Percentiles rank a stretch among this genome's conserved stretches.
phyloP scores from a whole-genome alignment of 768 basidiomycete genomes.

The Tulasnella sp. region DNA sequence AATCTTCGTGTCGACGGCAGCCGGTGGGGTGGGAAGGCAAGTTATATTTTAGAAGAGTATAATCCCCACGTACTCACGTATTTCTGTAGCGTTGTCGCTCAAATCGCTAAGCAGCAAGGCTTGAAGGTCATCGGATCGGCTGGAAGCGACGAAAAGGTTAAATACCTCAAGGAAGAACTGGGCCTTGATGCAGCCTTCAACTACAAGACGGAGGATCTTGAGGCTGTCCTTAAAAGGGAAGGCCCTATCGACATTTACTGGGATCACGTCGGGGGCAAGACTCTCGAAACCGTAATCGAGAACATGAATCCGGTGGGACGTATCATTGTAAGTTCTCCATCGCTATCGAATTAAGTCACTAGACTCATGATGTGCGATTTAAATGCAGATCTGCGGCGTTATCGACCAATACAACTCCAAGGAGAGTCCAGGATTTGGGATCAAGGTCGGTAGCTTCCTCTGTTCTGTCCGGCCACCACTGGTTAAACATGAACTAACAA shows the following conservation, averaged over 20 bases:
- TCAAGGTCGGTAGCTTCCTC: neutral
- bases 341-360: neutral
- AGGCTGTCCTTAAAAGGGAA: constrained; percentile 51
- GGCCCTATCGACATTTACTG: constrained; percentile 54
- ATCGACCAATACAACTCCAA: neutral
- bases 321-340: neutral
- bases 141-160: constrained; percentile 69
- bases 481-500: neutral
- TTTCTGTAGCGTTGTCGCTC: constrained; percentile 36
- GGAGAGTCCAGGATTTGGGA: neutral
- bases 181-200: constrained; percentile 70
- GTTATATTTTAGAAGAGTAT: constrained; percentile 30
- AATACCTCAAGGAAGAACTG: constrained; percentile 47
- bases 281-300: constrained; percentile 33
- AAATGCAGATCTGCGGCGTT: neutral
- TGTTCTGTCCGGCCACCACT: neutral
- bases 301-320: constrained; percentile 28
- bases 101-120: constrained; percentile 44
- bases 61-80: constrained; percentile 25
- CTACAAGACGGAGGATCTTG: constrained; percentile 58
- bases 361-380: neutral
- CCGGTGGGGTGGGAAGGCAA: constrained; percentile 58
- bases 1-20: constrained; percentile 48
- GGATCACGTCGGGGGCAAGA: constrained; percentile 35
- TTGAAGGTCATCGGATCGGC: constrained; percentile 66